phyloP scores from a whole-genome alignment of 345 rosid species.

The Noccaea bulbosa region DNA sequence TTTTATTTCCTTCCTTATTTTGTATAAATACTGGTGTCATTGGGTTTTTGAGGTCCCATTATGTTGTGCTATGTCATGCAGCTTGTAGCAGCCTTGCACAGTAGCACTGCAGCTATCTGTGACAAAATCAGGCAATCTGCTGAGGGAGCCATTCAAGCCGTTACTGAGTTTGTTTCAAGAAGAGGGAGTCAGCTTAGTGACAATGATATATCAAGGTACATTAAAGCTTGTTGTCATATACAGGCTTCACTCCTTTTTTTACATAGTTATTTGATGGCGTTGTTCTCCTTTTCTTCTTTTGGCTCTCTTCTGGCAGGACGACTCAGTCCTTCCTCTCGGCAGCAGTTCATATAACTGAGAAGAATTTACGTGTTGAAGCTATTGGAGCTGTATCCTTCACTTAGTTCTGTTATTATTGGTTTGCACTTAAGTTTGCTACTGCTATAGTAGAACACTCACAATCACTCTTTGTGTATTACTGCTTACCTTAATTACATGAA shows the following conservation, averaged over 20 bases:
- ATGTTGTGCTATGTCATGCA: slow-evolving; percentile 53
- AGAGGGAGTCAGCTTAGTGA: slow-evolving; percentile 83
- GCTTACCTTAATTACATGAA: slow-evolving; percentile 55
- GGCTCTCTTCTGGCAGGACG: slow-evolving; percentile 59
- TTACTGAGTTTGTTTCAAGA: slow-evolving; percentile 78
- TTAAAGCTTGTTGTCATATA: slow-evolving; percentile 22
- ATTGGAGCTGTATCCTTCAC: slow-evolving; percentile 85
- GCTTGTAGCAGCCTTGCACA: slow-evolving; percentile 81
- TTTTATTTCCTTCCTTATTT: slow-evolving; percentile 42
- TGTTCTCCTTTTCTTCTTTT: slow-evolving; percentile 24
- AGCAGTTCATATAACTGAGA: slow-evolving; percentile 80
- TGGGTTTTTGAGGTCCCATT: slow-evolving; percentile 14
- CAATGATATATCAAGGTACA: slow-evolving; percentile 74
- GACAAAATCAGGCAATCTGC: slow-evolving; percentile 88
- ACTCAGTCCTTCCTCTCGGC: slow-evolving; percentile 92
- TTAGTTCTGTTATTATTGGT: slow-evolving; percentile 24
- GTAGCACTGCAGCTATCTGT: slow-evolving; percentile 80
- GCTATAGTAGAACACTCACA: slow-evolving; percentile 16
- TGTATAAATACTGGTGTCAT: slow-evolving; percentile 29
- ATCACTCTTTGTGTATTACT: slow-evolving; percentile 32
- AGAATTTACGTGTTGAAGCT: slow-evolving; percentile 84
- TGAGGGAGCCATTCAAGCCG: slow-evolving; percentile 96
- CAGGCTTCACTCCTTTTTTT: not conserved
- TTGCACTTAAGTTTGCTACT: slow-evolving; percentile 26
- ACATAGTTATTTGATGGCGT: slow-evolving; percentile 23